Percentiles rank a stretch among this genome's conserved stretches.
Evolutionary conservation across 768 basidiomycete species (phyloP).

Genomic region (Lactarius quietus): DNA sequence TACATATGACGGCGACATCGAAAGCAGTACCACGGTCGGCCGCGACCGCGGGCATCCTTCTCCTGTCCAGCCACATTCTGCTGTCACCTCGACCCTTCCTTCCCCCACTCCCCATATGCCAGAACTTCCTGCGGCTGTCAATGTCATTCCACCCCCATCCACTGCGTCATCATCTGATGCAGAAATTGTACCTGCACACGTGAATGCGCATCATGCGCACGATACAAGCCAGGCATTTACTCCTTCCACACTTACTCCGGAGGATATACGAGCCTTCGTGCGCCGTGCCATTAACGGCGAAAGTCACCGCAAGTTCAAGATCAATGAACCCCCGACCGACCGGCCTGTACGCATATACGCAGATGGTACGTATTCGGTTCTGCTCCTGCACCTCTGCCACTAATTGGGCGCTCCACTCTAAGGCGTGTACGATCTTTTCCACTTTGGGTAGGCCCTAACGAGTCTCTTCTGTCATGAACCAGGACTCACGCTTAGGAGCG

Average conservation of each 20-base stretch:
- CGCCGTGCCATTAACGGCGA: conserved; percentile 72
- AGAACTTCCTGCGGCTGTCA: conserved; percentile 18
- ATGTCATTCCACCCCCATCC: conserved; percentile 10
- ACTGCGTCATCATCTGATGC: conserved; percentile 25
- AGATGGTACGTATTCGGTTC: conserved; percentile 58
- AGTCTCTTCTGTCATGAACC: conserved; percentile 1
- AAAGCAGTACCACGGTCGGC: conserved; percentile 66
- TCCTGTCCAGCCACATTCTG: conserved; percentile 29
- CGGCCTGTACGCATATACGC: conserved; percentile 90
- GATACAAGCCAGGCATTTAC: conserved; percentile 42
- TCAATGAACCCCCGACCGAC: conserved; percentile 77
- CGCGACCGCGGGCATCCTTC: conserved; percentile 38
- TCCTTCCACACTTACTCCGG: conserved; percentile 61
- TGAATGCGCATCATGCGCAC: conserved; percentile 18
- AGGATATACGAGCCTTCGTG: conserved; percentile 80
- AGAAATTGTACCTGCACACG: conserved; percentile 21
- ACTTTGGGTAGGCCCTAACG: conserved; percentile 68
- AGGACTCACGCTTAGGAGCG: conserved; percentile 13
- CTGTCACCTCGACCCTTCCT: conserved; percentile 27
- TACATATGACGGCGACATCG: conserved; percentile 88
- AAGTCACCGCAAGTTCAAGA: conserved; percentile 64
- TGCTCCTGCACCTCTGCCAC: conserved; percentile 1
- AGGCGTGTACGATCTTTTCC: conserved; percentile 97
- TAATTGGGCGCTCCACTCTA: conserved; percentile 12
- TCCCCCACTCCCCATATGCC: conserved; percentile 17